Evolutionary conservation across 371 early-diverging fungal species (phyloP).

Genomic region (Saksenaea oblongispora): DNA sequence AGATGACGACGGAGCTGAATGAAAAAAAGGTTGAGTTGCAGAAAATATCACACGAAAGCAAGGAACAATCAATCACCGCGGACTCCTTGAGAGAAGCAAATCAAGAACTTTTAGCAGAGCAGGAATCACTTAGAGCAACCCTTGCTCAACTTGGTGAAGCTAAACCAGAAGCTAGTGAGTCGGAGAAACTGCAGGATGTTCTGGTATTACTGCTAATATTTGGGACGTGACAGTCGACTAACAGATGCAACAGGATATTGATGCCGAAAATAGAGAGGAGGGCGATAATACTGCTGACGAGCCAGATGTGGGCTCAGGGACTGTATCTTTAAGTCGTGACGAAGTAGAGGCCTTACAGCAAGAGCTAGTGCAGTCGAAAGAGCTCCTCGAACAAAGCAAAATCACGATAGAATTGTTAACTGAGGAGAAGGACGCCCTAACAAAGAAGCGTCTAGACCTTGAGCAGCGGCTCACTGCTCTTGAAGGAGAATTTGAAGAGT

Average conservation of each 20-base stretch:
- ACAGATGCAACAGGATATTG: background rate
- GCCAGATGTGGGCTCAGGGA: background rate
- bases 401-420: conserved; percentile 65
- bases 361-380: conserved; percentile 77
- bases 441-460: conserved; percentile 67
- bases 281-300: background rate
- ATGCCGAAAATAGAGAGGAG: background rate
- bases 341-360: conserved; percentile 74
- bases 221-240: background rate
- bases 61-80: conserved; percentile 79
- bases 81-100: conserved; percentile 87
- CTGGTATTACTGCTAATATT: background rate
- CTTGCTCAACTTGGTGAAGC: conserved; percentile 40
- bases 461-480: conserved; percentile 74
- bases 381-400: conserved; percentile 68
- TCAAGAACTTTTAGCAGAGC: conserved; percentile 62
- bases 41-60: conserved; percentile 81
- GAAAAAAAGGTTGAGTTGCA: conserved; percentile 81
- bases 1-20: conserved; percentile 63
- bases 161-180: background rate
- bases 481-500: conserved; percentile 88
- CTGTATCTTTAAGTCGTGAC: conserved; percentile 54
- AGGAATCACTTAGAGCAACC: conserved; percentile 69
- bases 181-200: background rate
- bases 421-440: conserved; percentile 62